Evolutionary conservation across 1,284 basidiomycete species (phyloP).

Genomic region (Ustilago vetiveriae): DNA sequence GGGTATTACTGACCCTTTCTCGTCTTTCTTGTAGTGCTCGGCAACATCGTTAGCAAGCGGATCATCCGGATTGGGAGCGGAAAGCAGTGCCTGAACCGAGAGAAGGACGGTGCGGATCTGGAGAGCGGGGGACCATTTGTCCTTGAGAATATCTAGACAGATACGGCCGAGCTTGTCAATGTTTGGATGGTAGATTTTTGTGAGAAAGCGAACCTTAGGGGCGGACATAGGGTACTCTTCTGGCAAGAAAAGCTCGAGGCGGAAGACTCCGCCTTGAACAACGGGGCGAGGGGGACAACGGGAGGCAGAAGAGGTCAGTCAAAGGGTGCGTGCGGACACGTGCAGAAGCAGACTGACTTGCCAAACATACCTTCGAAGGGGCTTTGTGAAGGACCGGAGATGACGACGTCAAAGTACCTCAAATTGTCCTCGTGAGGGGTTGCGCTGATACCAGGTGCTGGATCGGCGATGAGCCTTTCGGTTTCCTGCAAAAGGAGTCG

Average conservation of each 20-base stretch:
- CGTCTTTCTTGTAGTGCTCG: constrained; percentile 98
- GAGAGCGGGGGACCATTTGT: constrained; percentile 98
- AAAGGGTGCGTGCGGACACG: neutral
- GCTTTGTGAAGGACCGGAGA: constrained; percentile 90
- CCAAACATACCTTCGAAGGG: constrained; percentile 77
- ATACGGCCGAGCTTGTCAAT: constrained; percentile 99
- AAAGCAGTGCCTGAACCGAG: constrained; percentile 93
- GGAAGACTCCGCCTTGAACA: constrained; percentile 77
- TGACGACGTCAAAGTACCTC: constrained; percentile 97
- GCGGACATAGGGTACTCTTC: constrained; percentile 99
- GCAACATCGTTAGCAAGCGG: constrained; percentile 92
- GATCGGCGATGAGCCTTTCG: constrained; percentile 91
- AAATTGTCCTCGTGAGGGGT: constrained; percentile 96
- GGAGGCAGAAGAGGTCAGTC: neutral
- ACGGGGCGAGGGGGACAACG: neutral
- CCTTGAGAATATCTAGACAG: constrained; percentile 97
- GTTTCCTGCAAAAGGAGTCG: constrained; percentile 79
- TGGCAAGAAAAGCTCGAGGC: constrained; percentile 93
- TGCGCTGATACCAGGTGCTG: constrained; percentile 93
- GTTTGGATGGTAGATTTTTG: constrained; percentile 99
- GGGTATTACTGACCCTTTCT: constrained; percentile 78
- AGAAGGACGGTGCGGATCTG: constrained; percentile 97
- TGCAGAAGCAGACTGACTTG: neutral
- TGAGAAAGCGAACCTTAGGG: constrained; percentile 97
- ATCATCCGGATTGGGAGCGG: constrained; percentile 96